Base-by-base conservation (phyloP, 441 rosid genomes). In the Gossypium gossypioides region DNA sequence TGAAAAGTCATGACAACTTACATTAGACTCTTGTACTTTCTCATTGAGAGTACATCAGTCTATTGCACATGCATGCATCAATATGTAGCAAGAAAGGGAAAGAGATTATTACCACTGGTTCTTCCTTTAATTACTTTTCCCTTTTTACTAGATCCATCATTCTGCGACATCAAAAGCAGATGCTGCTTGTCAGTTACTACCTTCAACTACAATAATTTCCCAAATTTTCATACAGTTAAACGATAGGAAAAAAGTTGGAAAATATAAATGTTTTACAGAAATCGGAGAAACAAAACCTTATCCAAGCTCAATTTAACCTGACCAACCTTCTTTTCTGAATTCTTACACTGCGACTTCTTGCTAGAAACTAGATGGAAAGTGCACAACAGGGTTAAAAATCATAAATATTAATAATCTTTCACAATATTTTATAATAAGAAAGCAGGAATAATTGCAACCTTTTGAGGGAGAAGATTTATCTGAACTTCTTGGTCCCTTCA, bases 401-500 rank as follows among this genome's bases (percentile, higher is more conserved):
- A 73, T 44, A 42, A 37, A 66, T 46, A 27, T 69, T 25, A 74
- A 78, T 62, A 60, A 73, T 51, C 32, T 56, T 46, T 48, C 12
- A 48, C 74, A 55, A 61, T 12, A 48, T 67, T 40, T 66, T 68
- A 62, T 24, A 48, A 60, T 25, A 69, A 70, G 64, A 77, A 75
- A 78, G n/a, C 8, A 46, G 50, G 72, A 57, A 74, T 51, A 60
- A 32, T 7, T 74, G 32, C 56, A 75, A 88, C 92, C 92, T 84
- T 79, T 81, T 27, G 76, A 60, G 54, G 82, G 71, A 60, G 76
- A 70, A 51, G 84, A 75, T 76, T 73, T 85, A 67, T 79, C 75
- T 59, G 68, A 75, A 75, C 56, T 76, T 67, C 69, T 78, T 48
- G 78, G 78, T 64, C 24, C 77, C 70, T 68, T 80, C 85, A 84